Percentiles rank a stretch among this genome's conserved stretches.
Conservation (phyloP, 208 protist genomes). For the Trichomonas tenax region DNA sequence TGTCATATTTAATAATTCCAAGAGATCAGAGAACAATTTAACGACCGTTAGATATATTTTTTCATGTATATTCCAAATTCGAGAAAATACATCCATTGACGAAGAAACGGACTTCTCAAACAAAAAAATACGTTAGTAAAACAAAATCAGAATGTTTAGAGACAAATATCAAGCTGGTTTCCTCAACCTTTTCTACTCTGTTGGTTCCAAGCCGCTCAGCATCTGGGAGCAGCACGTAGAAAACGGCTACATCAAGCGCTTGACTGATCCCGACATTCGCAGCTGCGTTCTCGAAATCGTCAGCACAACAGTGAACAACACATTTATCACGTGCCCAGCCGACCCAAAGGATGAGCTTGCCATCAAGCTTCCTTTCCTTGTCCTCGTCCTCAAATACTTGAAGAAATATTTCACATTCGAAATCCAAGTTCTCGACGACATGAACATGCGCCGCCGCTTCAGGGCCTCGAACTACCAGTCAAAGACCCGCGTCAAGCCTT, state of each 20-base stretch:
- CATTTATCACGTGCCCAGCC: conserved; percentile 86
- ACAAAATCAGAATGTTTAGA: conserved; percentile 97
- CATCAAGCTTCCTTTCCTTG: too few species aligned
- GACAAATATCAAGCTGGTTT: conserved; percentile 94
- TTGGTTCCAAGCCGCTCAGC: conserved; percentile 85
- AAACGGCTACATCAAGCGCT: conserved; percentile 92
- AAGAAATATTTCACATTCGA: conserved; percentile 99
- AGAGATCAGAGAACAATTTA: too few species aligned
- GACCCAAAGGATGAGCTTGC: conserved; percentile 85
- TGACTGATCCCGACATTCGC: conserved; percentile 96
- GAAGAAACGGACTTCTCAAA: too few species aligned
- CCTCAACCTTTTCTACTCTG: conserved; percentile 93
- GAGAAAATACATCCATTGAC: too few species aligned
- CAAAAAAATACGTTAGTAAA: too few species aligned
- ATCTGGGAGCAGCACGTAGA: conserved; percentile 88
- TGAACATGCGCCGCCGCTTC: conserved; percentile 86
- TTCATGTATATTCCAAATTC: too few species aligned
- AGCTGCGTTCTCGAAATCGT: conserved; percentile 94
- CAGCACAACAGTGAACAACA: conserved; percentile 89
- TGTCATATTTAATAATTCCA: too few species aligned
- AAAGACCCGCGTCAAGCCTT: too few species aligned
- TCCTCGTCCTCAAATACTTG: conserved; percentile 96
- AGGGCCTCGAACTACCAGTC: conserved; percentile 92
- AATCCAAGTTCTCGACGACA: conserved; percentile 94
- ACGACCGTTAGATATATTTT: too few species aligned